phyloP scores from a whole-genome alignment of 257 asterid species.

The Handroanthus guayacan region DNA sequence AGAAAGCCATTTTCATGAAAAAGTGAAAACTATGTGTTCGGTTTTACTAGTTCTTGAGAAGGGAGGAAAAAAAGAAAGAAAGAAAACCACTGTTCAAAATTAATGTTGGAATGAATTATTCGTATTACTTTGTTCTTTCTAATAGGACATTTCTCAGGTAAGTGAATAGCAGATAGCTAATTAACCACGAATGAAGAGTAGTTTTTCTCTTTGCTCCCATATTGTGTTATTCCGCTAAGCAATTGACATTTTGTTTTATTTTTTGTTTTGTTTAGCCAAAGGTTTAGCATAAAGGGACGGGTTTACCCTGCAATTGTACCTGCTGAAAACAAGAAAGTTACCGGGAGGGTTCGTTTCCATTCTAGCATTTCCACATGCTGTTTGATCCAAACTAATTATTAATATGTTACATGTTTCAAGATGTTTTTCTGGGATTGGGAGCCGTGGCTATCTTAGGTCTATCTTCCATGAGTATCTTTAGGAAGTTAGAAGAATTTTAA shows the following conservation, averaged over 20 bases:
- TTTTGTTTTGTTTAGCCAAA: conserved; percentile 56
- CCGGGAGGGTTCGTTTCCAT: conserved; percentile 63
- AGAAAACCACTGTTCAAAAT: not conserved
- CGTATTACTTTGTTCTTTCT: not conserved
- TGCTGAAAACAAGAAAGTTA: conserved; percentile 58
- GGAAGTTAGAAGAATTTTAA: not conserved
- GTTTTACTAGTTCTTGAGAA: not conserved
- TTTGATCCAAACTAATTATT: conserved; percentile 3
- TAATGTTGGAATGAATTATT: not conserved
- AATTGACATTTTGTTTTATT: not conserved
- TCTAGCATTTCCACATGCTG: not conserved
- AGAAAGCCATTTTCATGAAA: not conserved
- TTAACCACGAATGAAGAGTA: no score
- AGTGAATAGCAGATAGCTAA: not conserved
- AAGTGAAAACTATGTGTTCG: not conserved
- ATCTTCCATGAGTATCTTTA: not conserved
- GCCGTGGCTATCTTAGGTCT: not conserved
- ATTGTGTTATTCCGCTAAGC: not conserved
- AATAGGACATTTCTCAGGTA: not conserved
- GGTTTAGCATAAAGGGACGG: conserved; percentile 81
- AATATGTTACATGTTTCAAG: not conserved
- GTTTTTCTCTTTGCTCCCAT: not conserved
- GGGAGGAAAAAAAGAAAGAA: no score
- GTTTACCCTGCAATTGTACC: conserved; percentile 92
- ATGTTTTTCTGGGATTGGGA: not conserved